Percentiles rank a stretch among this genome's conserved stretches.
phyloP scores from a whole-genome alignment of 2,329 filamentous ascomycete genomes.

The Graphilbum fragrans region DNA sequence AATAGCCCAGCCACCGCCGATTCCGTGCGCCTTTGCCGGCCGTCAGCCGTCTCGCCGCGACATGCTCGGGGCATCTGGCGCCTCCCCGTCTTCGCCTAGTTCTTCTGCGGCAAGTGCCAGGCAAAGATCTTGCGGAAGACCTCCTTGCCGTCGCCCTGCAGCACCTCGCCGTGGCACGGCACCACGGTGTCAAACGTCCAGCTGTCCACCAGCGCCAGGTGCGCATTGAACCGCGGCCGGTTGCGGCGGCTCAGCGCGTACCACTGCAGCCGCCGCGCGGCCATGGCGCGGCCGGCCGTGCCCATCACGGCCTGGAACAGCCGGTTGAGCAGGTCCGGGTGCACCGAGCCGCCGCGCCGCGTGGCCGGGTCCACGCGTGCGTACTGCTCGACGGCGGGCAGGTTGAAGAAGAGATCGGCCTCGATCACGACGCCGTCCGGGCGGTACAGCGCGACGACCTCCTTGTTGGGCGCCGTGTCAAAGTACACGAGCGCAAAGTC shows the following conservation, averaged over 20 bases:
- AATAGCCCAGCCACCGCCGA: too few relatives aligned
- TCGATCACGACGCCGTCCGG: slow-evolving; percentile 70
- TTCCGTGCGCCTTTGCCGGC: too few relatives aligned
- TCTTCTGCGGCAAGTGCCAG: slow-evolving; percentile 52
- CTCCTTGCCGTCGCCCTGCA: slow-evolving; percentile 61
- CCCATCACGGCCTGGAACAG: slow-evolving; percentile 42
- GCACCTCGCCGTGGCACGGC: slow-evolving; percentile 86
- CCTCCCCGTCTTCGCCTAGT: not conserved
- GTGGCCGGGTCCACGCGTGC: slow-evolving; percentile 28
- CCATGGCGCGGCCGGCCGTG: slow-evolving; percentile 53
- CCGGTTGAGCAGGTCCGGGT: slow-evolving; percentile 25
- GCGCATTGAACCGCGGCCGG: slow-evolving; percentile 56
- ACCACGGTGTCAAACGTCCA: slow-evolving; percentile 85
- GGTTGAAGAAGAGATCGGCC: slow-evolving; percentile 85
- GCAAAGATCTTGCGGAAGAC: slow-evolving; percentile 67
- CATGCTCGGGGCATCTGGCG: too few relatives aligned
- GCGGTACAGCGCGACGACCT: slow-evolving; percentile 77
- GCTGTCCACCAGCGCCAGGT: slow-evolving; percentile 51
- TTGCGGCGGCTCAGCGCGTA: slow-evolving; percentile 52
- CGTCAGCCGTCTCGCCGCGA: too few relatives aligned
- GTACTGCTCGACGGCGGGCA: slow-evolving; percentile 82
- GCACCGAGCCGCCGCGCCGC: slow-evolving; percentile 27
- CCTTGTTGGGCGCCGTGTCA: slow-evolving; percentile 66
- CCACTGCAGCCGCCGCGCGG: slow-evolving; percentile 75
- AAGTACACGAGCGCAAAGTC: slow-evolving; percentile 86